Conservation (phyloP, 164 flowering plant genomes). For the Paratinospora sagittata region DNA sequence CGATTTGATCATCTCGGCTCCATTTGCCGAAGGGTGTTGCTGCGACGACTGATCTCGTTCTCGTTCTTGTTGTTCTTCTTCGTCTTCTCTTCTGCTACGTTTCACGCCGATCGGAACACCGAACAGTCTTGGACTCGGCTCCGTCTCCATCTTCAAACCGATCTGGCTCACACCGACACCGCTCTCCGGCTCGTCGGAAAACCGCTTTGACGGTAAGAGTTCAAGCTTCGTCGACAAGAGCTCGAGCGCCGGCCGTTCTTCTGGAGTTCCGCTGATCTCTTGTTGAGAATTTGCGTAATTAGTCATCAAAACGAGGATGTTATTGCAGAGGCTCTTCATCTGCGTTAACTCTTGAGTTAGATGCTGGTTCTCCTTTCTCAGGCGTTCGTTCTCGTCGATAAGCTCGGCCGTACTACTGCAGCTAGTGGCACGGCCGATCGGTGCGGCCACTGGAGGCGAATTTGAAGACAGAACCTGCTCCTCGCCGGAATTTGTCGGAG, state of each 20-base stretch:
- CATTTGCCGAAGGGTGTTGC: slow-evolving; percentile 12
- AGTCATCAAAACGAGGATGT: slow-evolving; percentile 59
- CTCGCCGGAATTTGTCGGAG: slow-evolving; percentile 62
- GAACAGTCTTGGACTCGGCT: slow-evolving; percentile 37
- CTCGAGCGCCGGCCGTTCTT: slow-evolving; percentile 3
- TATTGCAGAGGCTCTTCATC: slow-evolving; percentile 63
- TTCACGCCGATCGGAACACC: slow-evolving; percentile 57
- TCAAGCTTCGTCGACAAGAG: slow-evolving; percentile 27
- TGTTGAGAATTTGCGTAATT: slow-evolving; percentile 30
- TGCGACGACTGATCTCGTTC: slow-evolving; percentile 6
- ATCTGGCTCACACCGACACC: slow-evolving; percentile 11
- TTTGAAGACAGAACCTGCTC: slow-evolving; percentile 60
- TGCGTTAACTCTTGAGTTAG: slow-evolving; percentile 50
- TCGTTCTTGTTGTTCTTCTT: slow-evolving; percentile 30
- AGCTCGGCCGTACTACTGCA: slow-evolving; percentile 36
- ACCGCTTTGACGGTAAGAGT: slow-evolving; percentile 24
- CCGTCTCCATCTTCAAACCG: slow-evolving; percentile 18
- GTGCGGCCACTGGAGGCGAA: slow-evolving; percentile 20
- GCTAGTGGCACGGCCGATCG: slow-evolving; percentile 11
- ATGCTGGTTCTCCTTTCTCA: slow-evolving; percentile 58
- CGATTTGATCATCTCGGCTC: slow-evolving; percentile 31
- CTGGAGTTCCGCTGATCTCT: not conserved
- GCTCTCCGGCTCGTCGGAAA: slow-evolving; percentile 8
- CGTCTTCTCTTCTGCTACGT: slow-evolving; percentile 39
- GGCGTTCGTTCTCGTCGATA: slow-evolving; percentile 68